Base-by-base conservation (phyloP, 2,329 filamentous ascomycete genomes). In the Pseudogymnoascus sp. region DNA sequence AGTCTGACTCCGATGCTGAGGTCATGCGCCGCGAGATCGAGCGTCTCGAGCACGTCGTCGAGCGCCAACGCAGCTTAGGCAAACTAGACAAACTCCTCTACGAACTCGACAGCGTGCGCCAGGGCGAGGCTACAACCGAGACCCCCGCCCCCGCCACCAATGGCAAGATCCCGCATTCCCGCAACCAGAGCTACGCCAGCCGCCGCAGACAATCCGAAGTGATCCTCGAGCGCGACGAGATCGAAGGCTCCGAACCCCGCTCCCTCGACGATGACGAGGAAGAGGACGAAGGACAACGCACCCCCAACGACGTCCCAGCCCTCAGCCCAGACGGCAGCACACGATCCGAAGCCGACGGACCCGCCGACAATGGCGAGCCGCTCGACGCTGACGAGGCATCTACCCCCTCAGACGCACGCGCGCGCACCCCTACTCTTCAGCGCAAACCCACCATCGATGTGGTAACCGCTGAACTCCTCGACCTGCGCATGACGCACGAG, bases 1-100 rank as follows among this genome's bases (percentile, higher is more conserved):
- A 99, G 76, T 89, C 93, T 2, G 95, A 99, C 71, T 93, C 98
- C 75, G 95, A 99, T 73, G 87, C 91, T 67, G 95, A 98, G 74
- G 79, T 97, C 65, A 97, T 99, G 93, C 92, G 96, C 74, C 90
- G 93, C 37, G 95, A 99, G 72, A 90, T 99, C 66, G 91, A 97
- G 71, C 87, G 93, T 35, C 81, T 99, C 11, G 95, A 98, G 75
- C 91, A 96, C 75, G 91, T 99, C 6, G 87, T 99, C 61, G 93
- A 98, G 75, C 90, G 96, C 59, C 95, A 99, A 75, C 85, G 95
- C 65, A 97, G 93, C 73, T 84, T 99, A 3, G 95, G 95, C 41
- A 96, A 97, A 75, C 84, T 99, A 3, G 95, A 99, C 73, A 96
- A 89, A 61, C 83, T 99, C 6, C 84, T 99, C 0, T 88, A 96